Conservation (phyloP, 148 eudicot genomes). For the Pharnaceum exiguum region DNA sequence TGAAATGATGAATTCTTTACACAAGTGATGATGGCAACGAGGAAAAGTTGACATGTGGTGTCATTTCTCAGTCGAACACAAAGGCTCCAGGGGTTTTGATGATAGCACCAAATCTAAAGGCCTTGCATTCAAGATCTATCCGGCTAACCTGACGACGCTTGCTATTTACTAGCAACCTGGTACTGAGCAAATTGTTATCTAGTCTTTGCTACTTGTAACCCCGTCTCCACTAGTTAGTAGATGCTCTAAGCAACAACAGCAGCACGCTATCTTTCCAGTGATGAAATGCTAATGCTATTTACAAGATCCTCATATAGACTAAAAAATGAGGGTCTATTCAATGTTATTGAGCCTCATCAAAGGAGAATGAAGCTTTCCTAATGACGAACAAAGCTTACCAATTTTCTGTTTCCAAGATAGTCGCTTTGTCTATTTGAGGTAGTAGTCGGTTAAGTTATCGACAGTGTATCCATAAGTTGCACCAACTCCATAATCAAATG, state of each 20-base stretch:
- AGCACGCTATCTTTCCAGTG: constrained; percentile 3
- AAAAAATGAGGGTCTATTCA: constrained; percentile 24
- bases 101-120: no score
- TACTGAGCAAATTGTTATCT: not conserved
- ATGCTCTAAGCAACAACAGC: constrained; percentile 8
- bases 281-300: constrained; percentile 23
- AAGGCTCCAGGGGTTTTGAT: no score
- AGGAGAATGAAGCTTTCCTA: constrained; percentile 14
- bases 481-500: constrained; percentile 44
- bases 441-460: constrained; percentile 55
- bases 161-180: no score
- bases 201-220: constrained; percentile 7
- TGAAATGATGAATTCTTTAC: no score
- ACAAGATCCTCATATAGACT: constrained; percentile 32
- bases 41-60: no score
- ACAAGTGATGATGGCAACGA: no score
- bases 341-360: constrained; percentile 22
- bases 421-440: constrained; percentile 30
- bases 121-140: no score
- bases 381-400: constrained; percentile 19
- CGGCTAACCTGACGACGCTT: no score
- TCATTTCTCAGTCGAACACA: no score
- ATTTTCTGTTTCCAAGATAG: constrained; percentile 1
- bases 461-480: constrained; percentile 59
- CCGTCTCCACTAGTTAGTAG: constrained; percentile 10